phyloP scores from a whole-genome alignment of 306 rosid genomes.

The Prunus mongolica region DNA sequence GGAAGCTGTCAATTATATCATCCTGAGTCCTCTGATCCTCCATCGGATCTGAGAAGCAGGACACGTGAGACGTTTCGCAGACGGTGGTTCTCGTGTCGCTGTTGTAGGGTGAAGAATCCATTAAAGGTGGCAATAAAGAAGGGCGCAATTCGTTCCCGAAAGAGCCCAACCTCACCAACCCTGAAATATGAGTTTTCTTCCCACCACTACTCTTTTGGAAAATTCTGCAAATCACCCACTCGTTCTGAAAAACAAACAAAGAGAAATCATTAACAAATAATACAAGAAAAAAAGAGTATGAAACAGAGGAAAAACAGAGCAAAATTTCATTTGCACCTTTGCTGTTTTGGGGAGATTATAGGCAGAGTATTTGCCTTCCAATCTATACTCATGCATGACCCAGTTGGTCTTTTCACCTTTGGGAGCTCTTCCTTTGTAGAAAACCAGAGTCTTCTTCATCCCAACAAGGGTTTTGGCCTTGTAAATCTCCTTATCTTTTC shows the following conservation, averaged over 20 bases:
- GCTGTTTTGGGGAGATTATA: slow-evolving; percentile 35
- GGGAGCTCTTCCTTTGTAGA: slow-evolving; percentile 88
- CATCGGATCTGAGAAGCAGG: slow-evolving; percentile 61
- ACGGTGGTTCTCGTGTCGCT: slow-evolving; percentile 30
- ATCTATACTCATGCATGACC: slow-evolving; percentile 92
- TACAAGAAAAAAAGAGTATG: background rate
- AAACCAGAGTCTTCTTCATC: slow-evolving; percentile 91
- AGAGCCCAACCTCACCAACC: slow-evolving; percentile 32
- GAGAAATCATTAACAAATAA: background rate
- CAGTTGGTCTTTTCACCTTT: slow-evolving; percentile 68
- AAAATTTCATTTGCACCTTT: slow-evolving; percentile 32
- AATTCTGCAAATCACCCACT: slow-evolving; percentile 81
- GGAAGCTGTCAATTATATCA: slow-evolving; percentile 21
- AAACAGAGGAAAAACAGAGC: background rate
- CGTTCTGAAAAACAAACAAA: slow-evolving; percentile 49
- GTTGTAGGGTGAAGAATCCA: slow-evolving; percentile 52
- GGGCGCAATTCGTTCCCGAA: slow-evolving; percentile 20
- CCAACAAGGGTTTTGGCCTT: slow-evolving; percentile 51
- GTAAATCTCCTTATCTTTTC: slow-evolving; percentile 79
- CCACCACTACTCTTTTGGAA: slow-evolving; percentile 45
- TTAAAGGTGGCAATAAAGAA: slow-evolving; percentile 51
- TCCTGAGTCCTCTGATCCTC: slow-evolving; percentile 32
- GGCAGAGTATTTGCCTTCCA: slow-evolving; percentile 42
- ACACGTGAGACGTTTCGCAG: slow-evolving; percentile 47
- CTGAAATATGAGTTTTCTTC: slow-evolving; percentile 43